Percentiles rank a stretch among this genome's conserved stretches.
phyloP scores from a whole-genome alignment of 2,329 filamentous ascomycete genomes.

The Epicoccum nigrum region DNA sequence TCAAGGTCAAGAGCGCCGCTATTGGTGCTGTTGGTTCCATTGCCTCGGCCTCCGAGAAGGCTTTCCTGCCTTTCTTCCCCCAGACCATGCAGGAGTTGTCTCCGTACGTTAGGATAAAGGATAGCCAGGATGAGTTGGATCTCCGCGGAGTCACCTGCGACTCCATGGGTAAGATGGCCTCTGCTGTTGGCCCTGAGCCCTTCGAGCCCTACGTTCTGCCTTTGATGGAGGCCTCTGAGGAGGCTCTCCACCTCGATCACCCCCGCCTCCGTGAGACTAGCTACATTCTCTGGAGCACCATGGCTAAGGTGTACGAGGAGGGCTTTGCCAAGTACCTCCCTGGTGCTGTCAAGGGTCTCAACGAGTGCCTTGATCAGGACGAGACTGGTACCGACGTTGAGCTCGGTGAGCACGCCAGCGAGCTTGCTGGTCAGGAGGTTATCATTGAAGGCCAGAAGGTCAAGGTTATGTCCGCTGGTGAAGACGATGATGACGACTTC shows the following conservation, averaged over 20 bases:
- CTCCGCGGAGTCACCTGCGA: slow-evolving; percentile 90
- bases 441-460: slow-evolving; percentile 83
- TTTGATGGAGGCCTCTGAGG: slow-evolving; percentile 90
- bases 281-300: slow-evolving; percentile 94
- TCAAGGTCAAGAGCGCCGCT: slow-evolving; percentile 86
- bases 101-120: slow-evolving; percentile 82
- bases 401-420: slow-evolving; percentile 74
- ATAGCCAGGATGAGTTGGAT: slow-evolving; percentile 86
- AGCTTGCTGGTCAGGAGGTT: slow-evolving; percentile 76
- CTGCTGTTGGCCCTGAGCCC: slow-evolving; percentile 80
- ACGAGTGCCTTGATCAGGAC: slow-evolving; percentile 86
- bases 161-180: slow-evolving; percentile 89
- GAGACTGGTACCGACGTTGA: slow-evolving; percentile 81
- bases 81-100: slow-evolving; percentile 89
- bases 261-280: slow-evolving; percentile 92
- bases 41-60: slow-evolving; percentile 79
- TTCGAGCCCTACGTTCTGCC: slow-evolving; percentile 93
- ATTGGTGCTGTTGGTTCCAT: slow-evolving; percentile 90
- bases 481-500: slow-evolving; percentile 63
- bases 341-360: slow-evolving; percentile 79
- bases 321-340: slow-evolving; percentile 79
- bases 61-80: slow-evolving; percentile 90
- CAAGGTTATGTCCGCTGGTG: slow-evolving; percentile 71
- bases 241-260: slow-evolving; percentile 86
- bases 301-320: slow-evolving; percentile 91